A percentile compares a stretch with the other conserved stretches of the same genome.
Conservation (phyloP, 345 rosid genomes). For the Dipteronia sinensis region DNA sequence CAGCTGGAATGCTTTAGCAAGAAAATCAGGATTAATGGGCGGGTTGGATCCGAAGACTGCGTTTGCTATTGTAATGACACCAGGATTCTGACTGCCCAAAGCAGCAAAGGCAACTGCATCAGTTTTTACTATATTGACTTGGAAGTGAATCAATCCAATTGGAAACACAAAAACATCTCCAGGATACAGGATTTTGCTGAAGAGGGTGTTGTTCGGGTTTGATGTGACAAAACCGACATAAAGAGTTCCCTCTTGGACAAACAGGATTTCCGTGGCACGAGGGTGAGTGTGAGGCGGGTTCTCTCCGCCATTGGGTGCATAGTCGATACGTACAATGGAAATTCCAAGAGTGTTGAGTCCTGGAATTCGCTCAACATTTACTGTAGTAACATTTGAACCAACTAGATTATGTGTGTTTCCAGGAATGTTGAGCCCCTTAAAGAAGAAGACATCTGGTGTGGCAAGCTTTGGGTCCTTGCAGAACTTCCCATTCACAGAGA, state of each 20-base stretch:
- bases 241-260: constrained; percentile 29
- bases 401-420: constrained; percentile 11
- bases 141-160: constrained; percentile 30
- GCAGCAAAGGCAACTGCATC: constrained; percentile 18
- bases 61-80: constrained; percentile 18
- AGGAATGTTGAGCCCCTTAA: constrained; percentile 26
- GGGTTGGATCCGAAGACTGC: constrained; percentile 28
- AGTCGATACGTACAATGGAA: constrained; percentile 30
- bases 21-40: constrained; percentile 14
- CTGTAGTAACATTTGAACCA: constrained; percentile 21
- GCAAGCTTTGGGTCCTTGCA: constrained; percentile 21
- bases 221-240: constrained; percentile 31
- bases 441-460: constrained; percentile 26
- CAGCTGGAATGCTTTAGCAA: constrained; percentile 31
- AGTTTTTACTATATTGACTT: constrained; percentile 19
- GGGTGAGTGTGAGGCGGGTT: constrained; percentile 42
- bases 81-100: constrained; percentile 33
- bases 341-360: constrained; percentile 37
- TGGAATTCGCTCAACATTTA: constrained; percentile 14
- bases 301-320: constrained; percentile 29
- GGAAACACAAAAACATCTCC: constrained; percentile 39
- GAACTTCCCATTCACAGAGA: constrained; percentile 24
- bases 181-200: constrained; percentile 17
- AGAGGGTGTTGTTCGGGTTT: constrained; percentile 19
- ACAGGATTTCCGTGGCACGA: constrained; percentile 27